Evolutionary conservation across 1,284 basidiomycete genomes (phyloP), one percentile per base, ranked within the genome.

Genomic region (Fomitopsis pinicola): DNA sequence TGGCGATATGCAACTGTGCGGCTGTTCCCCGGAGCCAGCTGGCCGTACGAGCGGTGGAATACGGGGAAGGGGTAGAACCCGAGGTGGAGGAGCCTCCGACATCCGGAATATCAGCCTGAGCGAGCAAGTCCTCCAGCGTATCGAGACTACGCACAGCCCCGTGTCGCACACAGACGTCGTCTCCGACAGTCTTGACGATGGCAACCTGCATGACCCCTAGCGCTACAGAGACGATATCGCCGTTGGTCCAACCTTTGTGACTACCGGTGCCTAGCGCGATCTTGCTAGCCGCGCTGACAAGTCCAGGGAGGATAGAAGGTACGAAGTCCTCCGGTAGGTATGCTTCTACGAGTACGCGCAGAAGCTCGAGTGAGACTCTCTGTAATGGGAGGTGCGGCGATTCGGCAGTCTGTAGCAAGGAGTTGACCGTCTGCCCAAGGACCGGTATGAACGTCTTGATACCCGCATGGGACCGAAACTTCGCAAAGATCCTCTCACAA

Each of bases 371-470:
- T 7, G 91, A 88, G 0, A 78, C 63, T 10, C 80, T 77, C 69
- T 94, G 91, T 30, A 96, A 76, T 9, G 82, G 71, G 2, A 82
- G 71, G 66, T 88, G 79, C 3, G 76, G 77, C 2, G 90, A 88
- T 42, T 78, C 75, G 0, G 86, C 78, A 4, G 80, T 77, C 14
- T 72, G 74, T 55, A 96, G 77, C 10, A 95, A 77, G 2, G 87
- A 82, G 63, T 92, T 87, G 57, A 97, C 75, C 2, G 89, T 92
- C 73, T 93, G 91, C 12, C 94, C 95, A 38, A 96, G 77, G 36
- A 96, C 81, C 2, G 95, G 90, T 42, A 90, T 77, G 66, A 94
- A 88, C 58, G 73, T 80, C 59, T 70, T 65, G 40, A 75, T 76
- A 55, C 78, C 80, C 0, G 83, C 75, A 62, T 84, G 81, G 57